Evolutionary conservation across 2,329 filamentous ascomycete species (phyloP).

Genomic region (Scedosporium boydii): DNA sequence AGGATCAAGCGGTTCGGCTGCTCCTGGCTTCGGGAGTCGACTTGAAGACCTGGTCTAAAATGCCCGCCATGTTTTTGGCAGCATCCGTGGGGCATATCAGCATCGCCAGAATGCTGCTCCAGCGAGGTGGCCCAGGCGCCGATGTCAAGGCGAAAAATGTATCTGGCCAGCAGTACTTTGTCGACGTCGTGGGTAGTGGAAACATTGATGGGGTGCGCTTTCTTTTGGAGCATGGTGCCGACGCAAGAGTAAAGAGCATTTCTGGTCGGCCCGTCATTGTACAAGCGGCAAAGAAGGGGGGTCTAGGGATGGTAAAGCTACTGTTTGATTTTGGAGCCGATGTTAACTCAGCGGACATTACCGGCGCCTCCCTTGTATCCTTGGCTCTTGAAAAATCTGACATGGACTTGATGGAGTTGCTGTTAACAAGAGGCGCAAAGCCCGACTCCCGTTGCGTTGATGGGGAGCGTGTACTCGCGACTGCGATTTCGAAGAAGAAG

Average conservation of each 20-base stretch:
- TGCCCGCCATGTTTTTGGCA: conserved; percentile 4
- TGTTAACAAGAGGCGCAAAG: conserved; percentile 25
- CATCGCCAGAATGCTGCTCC: conserved; percentile 17
- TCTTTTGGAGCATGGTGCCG: conserved; percentile 21
- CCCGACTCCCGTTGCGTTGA: conserved; percentile 18
- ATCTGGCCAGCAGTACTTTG: conserved; percentile 20
- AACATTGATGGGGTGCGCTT: conserved; percentile 17
- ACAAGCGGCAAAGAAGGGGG: conserved; percentile 16
- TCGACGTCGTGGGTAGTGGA: conserved; percentile 15
- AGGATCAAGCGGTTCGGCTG: conserved; percentile 20
- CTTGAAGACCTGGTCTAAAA: conserved; percentile 10
- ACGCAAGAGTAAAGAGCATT: conserved; percentile 15
- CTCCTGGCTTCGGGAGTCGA: conserved; percentile 23
- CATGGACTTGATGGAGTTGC: conserved; percentile 21
- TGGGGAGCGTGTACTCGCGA: conserved; percentile 18
- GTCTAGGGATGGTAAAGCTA: not conserved
- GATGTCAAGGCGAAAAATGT: conserved; percentile 19
- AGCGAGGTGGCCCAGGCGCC: conserved; percentile 16
- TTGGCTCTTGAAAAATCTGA: conserved; percentile 14
- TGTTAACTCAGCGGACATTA: conserved; percentile 8
- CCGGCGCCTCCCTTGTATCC: conserved; percentile 18
- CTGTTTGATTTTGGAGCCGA: conserved; percentile 5
- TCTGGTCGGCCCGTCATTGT: conserved; percentile 19
- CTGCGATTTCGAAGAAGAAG: conserved; percentile 14
- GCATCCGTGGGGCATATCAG: conserved; percentile 19